phyloP scores from a whole-genome alignment of 1,284 basidiomycete species.

The Ganoderma boninense region DNA sequence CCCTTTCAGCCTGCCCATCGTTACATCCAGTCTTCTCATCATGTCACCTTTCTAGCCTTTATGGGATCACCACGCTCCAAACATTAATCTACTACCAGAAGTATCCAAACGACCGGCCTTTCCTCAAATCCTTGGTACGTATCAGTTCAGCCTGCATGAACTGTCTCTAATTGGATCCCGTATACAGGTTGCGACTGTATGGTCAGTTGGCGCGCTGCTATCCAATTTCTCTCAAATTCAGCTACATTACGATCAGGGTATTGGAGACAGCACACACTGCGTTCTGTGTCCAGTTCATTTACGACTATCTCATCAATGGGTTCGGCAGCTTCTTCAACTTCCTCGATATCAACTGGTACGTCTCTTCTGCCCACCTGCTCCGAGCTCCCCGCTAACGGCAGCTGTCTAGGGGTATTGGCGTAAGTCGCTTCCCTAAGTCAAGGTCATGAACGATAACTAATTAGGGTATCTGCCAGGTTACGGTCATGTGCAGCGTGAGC shows the following conservation, averaged over 20 bases:
- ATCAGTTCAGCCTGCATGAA: not conserved
- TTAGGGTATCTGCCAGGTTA: conserved; percentile 16
- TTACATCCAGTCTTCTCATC: not conserved
- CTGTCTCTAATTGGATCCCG: not conserved
- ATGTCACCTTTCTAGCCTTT: conserved; percentile 17
- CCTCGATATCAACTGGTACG: conserved; percentile 26
- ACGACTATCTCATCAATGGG: conserved; percentile 32
- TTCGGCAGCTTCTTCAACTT: conserved; percentile 27
- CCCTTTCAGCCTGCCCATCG: not conserved
- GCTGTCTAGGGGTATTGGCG: conserved; percentile 22
- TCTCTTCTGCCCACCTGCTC: not conserved
- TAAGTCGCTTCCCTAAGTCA: conserved; percentile 6
- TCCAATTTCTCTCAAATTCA: not conserved
- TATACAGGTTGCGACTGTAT: conserved; percentile 23
- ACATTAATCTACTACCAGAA: conserved; percentile 32
- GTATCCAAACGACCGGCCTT: conserved; percentile 20
- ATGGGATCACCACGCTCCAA: conserved; percentile 31
- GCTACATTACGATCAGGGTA: conserved; percentile 16
- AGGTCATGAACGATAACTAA: conserved; percentile 8
- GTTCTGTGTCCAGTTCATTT: conserved; percentile 34
- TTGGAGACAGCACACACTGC: conserved; percentile 30
- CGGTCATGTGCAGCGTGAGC: conserved; percentile 28
- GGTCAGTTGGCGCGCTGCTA: conserved; percentile 11
- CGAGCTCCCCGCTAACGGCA: not conserved
- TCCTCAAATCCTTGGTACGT: conserved; percentile 24